Percentiles rank a stretch among this genome's conserved stretches.
phyloP scores from a whole-genome alignment of 1,284 basidiomycete genomes.

The Sporisorium sorghi region DNA sequence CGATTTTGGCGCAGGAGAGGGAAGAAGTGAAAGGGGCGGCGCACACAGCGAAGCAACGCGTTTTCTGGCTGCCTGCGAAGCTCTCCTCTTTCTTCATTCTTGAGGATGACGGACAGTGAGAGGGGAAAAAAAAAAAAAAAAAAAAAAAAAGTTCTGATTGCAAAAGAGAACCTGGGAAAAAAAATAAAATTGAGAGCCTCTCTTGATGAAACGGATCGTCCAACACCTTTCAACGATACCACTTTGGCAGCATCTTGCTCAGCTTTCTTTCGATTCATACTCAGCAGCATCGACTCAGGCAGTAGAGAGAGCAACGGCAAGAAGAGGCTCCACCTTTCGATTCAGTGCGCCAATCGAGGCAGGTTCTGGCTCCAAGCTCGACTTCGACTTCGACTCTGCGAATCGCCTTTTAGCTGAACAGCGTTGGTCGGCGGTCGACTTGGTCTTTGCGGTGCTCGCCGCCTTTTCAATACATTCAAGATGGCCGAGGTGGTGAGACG shows the following conservation, averaged over 20 bases:
- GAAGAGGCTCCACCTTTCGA: not conserved
- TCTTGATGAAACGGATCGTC: constrained; percentile 26
- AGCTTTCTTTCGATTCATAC: not conserved
- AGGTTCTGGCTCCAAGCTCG: not conserved
- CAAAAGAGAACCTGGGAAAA: not conserved
- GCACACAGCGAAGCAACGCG: not conserved
- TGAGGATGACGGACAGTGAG: not conserved
- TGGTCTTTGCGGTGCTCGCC: not conserved
- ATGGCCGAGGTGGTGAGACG: constrained; percentile 51
- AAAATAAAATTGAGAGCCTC: not conserved
- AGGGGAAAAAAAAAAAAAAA: constrained; percentile 22
- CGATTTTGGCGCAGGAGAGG: not conserved
- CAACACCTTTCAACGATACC: constrained; percentile 11
- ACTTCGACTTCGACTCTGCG: not conserved
- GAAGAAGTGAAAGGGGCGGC: not conserved
- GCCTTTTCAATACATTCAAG: constrained; percentile 1
- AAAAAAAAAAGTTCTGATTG: constrained; percentile 5
- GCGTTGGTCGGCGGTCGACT: not conserved
- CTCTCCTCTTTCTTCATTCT: not conserved
- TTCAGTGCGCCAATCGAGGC: not conserved
- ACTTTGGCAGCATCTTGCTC: not conserved
- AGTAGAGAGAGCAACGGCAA: not conserved
- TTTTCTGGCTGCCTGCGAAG: not conserved
- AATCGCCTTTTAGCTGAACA: not conserved
- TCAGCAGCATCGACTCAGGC: not conserved